These are phyloP conservation scores for Hyphopichia buzzinii DNA, from an alignment of 1,139 yeast species.

Conservation along the genomic window DNA sequence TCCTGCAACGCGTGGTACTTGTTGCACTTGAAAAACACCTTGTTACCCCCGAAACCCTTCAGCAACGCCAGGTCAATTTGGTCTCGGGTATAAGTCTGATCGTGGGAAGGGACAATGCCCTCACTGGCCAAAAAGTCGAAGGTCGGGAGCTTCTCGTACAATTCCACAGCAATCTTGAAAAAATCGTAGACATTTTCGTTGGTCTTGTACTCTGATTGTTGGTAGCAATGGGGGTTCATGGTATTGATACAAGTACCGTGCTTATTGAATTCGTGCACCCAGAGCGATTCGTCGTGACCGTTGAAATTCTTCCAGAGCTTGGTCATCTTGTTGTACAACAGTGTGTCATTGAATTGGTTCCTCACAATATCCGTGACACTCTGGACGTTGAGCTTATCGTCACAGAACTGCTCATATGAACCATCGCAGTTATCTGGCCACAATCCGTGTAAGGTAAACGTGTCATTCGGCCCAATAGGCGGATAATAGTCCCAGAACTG, in stretches of 20 bases:
- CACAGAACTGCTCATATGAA: conserved; percentile 60
- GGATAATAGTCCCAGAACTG: conserved; percentile 96
- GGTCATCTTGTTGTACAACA: conserved; percentile 57
- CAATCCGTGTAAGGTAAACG: conserved; percentile 66
- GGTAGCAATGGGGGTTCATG: conserved; percentile 68
- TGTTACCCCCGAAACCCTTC: conserved; percentile 53
- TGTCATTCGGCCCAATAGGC: conserved; percentile 71
- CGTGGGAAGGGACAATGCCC: conserved; percentile 67
- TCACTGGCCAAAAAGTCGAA: conserved; percentile 62
- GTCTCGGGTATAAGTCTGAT: conserved; percentile 58
- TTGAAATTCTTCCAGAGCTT: conserved; percentile 74
- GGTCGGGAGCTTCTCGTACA: conserved; percentile 69
- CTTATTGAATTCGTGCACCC: conserved; percentile 94
- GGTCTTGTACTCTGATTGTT: conserved; percentile 16
- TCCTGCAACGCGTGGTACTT: conserved; percentile 68
- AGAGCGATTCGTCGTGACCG: conserved; percentile 71
- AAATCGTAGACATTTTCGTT: conserved; percentile 76
- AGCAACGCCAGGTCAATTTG: conserved; percentile 66
- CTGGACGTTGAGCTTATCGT: conserved; percentile 49
- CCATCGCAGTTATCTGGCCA: conserved; percentile 52
- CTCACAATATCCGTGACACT: conserved; percentile 54
- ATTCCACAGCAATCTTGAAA: conserved; percentile 60
- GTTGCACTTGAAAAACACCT: conserved; percentile 74
- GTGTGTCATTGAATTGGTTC: conserved; percentile 45
- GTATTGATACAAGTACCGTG: conserved; percentile 94